Percentiles rank a stretch among this genome's conserved stretches.
These are phyloP conservation scores for Dendrobium chrysotoxum DNA, from an alignment of 106 monocot genomes.

Conservation along the genomic window DNA sequence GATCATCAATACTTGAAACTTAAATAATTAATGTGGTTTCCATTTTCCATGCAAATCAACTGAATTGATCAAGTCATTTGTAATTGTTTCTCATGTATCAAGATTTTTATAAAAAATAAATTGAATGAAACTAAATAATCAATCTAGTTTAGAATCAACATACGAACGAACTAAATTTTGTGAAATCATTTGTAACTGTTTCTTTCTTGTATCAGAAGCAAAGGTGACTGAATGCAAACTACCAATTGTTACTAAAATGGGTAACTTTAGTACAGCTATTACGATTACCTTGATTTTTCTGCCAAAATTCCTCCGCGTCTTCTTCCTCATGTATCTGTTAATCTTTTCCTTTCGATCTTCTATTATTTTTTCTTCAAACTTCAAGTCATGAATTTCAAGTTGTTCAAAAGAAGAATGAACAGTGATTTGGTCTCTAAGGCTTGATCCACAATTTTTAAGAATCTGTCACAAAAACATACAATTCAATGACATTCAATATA, in stretches of 20 bases:
- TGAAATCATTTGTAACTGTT: neutral
- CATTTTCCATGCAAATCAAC: neutral
- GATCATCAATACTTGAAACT: neutral
- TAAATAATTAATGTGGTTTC: neutral
- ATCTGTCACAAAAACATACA: slow-evolving; percentile 28
- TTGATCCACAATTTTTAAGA: slow-evolving; percentile 25
- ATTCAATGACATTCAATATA: neutral
- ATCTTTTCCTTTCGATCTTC: slow-evolving; percentile 83
- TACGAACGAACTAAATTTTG: neutral
- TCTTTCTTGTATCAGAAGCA: neutral
- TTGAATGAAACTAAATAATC: neutral
- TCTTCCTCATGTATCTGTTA: slow-evolving; percentile 84
- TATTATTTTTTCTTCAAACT: slow-evolving; percentile 29
- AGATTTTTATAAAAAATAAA: neutral
- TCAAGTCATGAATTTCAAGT: slow-evolving; percentile 18
- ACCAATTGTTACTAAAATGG: neutral
- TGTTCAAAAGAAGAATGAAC: slow-evolving; percentile 26
- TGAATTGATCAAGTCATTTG: neutral
- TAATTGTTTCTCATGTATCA: neutral
- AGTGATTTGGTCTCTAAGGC: slow-evolving; percentile 7
- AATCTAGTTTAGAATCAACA: neutral
- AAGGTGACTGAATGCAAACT: neutral
- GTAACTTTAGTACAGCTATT: neutral
- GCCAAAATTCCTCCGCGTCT: slow-evolving; percentile 74
- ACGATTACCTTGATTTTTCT: slow-evolving; percentile 81